Base-by-base conservation (phyloP, 352 stramenopile species). In the Globisporangium irregulare region DNA sequence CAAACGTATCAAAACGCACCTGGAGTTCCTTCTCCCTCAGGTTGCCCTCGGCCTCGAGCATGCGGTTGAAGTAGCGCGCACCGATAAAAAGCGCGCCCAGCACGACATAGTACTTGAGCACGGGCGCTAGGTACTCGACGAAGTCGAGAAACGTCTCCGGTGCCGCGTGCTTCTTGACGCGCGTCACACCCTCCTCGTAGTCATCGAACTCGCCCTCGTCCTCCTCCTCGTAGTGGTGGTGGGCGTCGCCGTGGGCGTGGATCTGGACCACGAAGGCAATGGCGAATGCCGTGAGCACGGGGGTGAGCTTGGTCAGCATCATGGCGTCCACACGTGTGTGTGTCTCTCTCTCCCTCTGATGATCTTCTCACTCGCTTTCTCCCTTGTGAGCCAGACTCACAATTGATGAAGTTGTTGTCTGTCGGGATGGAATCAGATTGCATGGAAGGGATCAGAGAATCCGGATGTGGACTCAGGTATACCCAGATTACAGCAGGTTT, bases 101-200 rank as follows among this genome's bases (percentile, higher is more conserved):
- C 55, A 87, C 71, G 50, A 81, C 69, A 65, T 92, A 94, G 73
- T 92, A 92, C 79, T 94, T 92, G 59, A 84, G 34, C 65, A 94
- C 79, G n/a, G 86, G 86, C 60, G 79, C 69, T 8, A 94, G 58
- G 22, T 82, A 59, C 67, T 70, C 68, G 24, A 70, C 56, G 64
- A 91, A 89, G 24, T 92, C 84, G 55, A 87, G 71, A 6, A 91
- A 63, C 60, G 84, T 81, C 29, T 79, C 73, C 9, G 81, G 70
- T 25, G 81, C 67, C 66, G 73, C 71, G 25, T 67, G 59, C 38
- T 14, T 29, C 29, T 58, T 25, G 15, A 70, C 10, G 14, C 15
- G 48, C 57, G 25, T 50, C 64, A 20, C 29, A 32, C 46, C 57
- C 29, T 59, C 64, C 32, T 61, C 24, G 32, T 55, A 64, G 7